These are phyloP conservation scores for Flaveria brownii DNA, from an alignment of 129 eudicot genomes.

Conservation along the genomic window DNA sequence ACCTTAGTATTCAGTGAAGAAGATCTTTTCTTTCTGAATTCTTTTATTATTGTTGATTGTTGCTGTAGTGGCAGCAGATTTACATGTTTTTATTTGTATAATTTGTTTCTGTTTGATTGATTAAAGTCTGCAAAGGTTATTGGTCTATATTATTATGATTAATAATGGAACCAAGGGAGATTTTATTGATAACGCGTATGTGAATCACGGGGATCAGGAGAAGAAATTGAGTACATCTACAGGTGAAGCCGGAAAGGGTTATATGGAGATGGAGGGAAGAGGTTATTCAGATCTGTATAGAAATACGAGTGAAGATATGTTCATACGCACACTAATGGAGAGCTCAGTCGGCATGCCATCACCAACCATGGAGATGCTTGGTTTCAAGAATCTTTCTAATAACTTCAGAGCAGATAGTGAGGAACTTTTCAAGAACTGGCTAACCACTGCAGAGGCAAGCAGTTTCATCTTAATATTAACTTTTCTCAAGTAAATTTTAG, in stretches of 20 bases:
- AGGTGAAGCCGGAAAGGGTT: slow-evolving; percentile 37
- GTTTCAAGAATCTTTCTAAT: slow-evolving; percentile 58
- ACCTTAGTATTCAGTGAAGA: neutral
- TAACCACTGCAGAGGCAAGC: slow-evolving; percentile 61
- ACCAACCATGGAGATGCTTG: slow-evolving; percentile 74
- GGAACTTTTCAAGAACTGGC: slow-evolving; percentile 82
- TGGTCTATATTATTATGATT: slow-evolving; percentile 31
- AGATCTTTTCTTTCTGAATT: neutral
- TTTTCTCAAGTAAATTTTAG: neutral
- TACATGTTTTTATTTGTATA: slow-evolving; percentile 7
- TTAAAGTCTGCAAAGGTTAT: neutral
- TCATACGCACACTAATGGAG: slow-evolving; percentile 66
- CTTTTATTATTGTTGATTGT: slow-evolving; percentile 10
- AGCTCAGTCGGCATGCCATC: slow-evolving; percentile 59
- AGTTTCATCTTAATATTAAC: neutral
- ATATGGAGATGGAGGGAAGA: slow-evolving; percentile 66
- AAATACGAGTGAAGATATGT: slow-evolving; percentile 73
- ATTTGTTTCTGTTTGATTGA: neutral
- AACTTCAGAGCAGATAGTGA: slow-evolving; percentile 66
- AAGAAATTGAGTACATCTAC: slow-evolving; percentile 33
- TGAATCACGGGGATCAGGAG: slow-evolving; percentile 34
- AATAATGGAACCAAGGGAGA: slow-evolving; percentile 34
- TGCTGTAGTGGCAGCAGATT: slow-evolving; percentile 3
- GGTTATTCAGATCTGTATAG: slow-evolving; percentile 57
- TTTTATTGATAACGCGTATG: slow-evolving; percentile 24